phyloP scores from a whole-genome alignment of 179 eudicot genomes.

The Dionaea muscipula region DNA sequence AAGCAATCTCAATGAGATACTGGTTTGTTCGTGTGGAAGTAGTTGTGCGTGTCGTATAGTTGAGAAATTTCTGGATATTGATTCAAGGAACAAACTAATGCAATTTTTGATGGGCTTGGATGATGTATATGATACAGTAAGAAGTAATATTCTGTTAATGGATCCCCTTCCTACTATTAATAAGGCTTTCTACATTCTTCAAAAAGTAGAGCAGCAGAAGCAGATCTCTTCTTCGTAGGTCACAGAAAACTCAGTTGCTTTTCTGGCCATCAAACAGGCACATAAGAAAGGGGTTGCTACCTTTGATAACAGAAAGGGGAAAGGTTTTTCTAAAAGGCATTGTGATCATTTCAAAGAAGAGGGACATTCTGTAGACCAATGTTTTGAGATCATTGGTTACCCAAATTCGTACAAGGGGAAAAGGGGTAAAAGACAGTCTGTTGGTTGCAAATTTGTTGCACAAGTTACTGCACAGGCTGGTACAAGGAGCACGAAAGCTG shows the following conservation, averaged over 20 bases:
- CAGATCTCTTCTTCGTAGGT: not conserved
- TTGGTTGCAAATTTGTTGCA: not conserved
- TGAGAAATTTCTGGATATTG: no score
- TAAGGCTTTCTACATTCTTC: not conserved
- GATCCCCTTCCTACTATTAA: not conserved
- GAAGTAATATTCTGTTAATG: not conserved
- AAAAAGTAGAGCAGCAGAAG: not conserved
- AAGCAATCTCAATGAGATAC: not conserved
- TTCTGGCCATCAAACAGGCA: not conserved
- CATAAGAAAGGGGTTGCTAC: not conserved
- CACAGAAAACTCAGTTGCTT: not conserved
- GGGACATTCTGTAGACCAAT: not conserved
- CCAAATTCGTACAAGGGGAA: not conserved
- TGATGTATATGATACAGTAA: not conserved
- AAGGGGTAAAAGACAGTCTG: not conserved
- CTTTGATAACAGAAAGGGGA: not conserved
- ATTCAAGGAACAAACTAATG: not conserved
- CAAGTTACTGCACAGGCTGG: not conserved
- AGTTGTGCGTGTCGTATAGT: no score
- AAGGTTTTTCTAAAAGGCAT: not conserved
- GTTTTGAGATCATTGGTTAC: not conserved
- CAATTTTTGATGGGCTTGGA: conserved; percentile 1
- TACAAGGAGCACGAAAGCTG: not conserved
- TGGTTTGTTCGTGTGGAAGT: no score
- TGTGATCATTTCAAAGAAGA: not conserved